phyloP scores from a whole-genome alignment of 176 grass and related monocot species.

The Oryza officinalis region DNA sequence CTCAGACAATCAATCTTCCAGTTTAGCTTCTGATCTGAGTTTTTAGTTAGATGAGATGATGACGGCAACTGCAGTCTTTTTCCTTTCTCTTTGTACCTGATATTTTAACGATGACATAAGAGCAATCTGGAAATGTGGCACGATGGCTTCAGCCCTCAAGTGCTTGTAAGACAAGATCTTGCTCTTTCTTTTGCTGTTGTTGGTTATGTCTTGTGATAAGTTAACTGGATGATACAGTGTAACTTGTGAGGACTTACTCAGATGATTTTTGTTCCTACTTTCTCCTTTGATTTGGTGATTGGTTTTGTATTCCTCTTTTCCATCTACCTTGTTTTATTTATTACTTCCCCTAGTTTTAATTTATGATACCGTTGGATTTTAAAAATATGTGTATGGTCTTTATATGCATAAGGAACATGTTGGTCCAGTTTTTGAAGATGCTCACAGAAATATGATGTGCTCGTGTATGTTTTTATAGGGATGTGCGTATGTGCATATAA shows the following conservation, averaged over 20 bases:
- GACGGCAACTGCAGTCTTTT: not conserved
- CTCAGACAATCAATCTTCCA: not conserved
- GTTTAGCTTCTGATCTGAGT: not conserved
- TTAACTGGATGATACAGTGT: conserved; percentile 22
- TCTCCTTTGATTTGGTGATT: too few species aligned
- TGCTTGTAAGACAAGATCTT: conserved; percentile 34
- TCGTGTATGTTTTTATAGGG: too few species aligned
- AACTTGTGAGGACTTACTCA: not conserved
- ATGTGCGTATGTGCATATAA: too few species aligned
- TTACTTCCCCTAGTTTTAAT: too few species aligned
- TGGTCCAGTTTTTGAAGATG: too few species aligned
- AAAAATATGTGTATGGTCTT: too few species aligned
- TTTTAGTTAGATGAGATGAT: conserved; percentile 28
- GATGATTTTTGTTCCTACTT: not conserved
- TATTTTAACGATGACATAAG: not conserved
- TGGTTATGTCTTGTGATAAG: conserved; percentile 2
- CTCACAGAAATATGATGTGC: too few species aligned
- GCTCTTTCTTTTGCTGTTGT: conserved; percentile 33
- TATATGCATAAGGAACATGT: too few species aligned
- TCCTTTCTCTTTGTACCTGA: not conserved
- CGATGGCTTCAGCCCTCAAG: not conserved
- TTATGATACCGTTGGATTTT: too few species aligned
- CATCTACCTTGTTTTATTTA: too few species aligned
- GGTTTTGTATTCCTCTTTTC: too few species aligned
- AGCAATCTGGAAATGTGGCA: conserved; percentile 5